These are phyloP conservation scores for Talaromyces thailandensis DNA, from an alignment of 495 filamentous ascomycete genomes.

Conservation along the genomic window DNA sequence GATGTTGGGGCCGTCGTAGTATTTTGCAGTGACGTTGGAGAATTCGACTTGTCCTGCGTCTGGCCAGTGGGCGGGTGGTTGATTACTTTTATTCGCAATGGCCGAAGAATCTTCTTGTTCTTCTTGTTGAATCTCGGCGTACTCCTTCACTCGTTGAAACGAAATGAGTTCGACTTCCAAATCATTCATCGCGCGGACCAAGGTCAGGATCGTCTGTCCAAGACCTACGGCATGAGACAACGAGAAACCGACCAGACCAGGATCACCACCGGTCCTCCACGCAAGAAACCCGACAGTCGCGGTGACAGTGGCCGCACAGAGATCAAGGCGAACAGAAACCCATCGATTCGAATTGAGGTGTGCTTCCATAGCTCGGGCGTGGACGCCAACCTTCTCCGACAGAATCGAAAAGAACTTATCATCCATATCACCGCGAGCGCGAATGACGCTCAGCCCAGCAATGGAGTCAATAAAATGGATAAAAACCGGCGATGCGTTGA, in stretches of 20 bases:
- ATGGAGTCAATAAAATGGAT: conserved; percentile 42
- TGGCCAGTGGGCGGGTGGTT: conserved; percentile 42
- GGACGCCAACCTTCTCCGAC: conserved; percentile 30
- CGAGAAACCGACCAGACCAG: conserved; percentile 41
- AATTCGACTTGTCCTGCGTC: conserved; percentile 39
- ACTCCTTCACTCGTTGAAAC: conserved; percentile 40
- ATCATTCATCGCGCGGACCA: conserved; percentile 39
- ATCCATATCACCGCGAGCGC: conserved; percentile 35
- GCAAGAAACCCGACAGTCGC: conserved; percentile 37
- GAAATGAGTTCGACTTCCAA: conserved; percentile 42
- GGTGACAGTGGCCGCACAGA: conserved; percentile 37
- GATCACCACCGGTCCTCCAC: conserved; percentile 25
- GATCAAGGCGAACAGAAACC: conserved; percentile 38
- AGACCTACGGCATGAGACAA: conserved; percentile 40
- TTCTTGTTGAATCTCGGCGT: conserved; percentile 34
- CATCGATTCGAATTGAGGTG: conserved; percentile 43
- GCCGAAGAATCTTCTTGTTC: conserved; percentile 22
- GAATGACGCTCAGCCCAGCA: conserved; percentile 37
- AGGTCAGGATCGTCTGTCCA: conserved; percentile 30
- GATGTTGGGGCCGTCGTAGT: conserved; percentile 39
- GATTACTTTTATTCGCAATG: neutral
- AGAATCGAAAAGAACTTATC: conserved; percentile 30
- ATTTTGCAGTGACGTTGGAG: conserved; percentile 38
- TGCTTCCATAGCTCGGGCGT: conserved; percentile 29
- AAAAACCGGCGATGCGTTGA: conserved; percentile 40